Percentiles rank a stretch among this genome's conserved stretches.
These are phyloP conservation scores for Mastigamoeba balamuthi DNA, from an alignment of 78 protist genomes.

Conservation along the genomic window DNA sequence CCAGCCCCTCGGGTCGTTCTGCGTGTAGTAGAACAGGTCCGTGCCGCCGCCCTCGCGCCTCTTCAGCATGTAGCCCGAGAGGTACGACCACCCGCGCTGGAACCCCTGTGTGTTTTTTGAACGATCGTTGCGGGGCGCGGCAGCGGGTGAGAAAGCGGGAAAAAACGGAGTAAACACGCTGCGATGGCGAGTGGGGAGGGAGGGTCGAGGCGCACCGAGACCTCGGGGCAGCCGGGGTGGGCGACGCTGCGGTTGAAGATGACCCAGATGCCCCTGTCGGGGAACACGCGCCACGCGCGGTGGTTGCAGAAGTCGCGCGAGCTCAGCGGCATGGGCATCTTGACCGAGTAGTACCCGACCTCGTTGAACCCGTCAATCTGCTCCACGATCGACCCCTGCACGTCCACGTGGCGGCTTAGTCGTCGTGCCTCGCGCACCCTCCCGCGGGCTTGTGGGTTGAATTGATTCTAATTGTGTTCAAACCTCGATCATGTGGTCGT, in stretches of 20 bases:
- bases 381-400: neutral
- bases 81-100: neutral
- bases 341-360: slow-evolving; percentile 1
- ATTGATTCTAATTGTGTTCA: neutral
- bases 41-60: neutral
- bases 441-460: too few species aligned
- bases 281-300: neutral
- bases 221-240: slow-evolving; percentile 1
- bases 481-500: neutral
- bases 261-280: neutral
- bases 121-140: too few species aligned
- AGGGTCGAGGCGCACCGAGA: too few species aligned
- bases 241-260: slow-evolving; percentile 3
- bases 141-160: too few species aligned
- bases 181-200: too few species aligned
- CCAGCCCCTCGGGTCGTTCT: neutral
- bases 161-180: too few species aligned
- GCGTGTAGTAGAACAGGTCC: neutral
- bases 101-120: neutral
- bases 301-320: slow-evolving; percentile 2
- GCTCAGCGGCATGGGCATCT: neutral
- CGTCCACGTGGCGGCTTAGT: neutral
- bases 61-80: neutral
- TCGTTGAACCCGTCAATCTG: neutral
- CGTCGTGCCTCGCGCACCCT: too few species aligned